These are phyloP conservation scores for Haplographium delicatum DNA, from an alignment of 495 filamentous ascomycete species.

Conservation along the genomic window DNA sequence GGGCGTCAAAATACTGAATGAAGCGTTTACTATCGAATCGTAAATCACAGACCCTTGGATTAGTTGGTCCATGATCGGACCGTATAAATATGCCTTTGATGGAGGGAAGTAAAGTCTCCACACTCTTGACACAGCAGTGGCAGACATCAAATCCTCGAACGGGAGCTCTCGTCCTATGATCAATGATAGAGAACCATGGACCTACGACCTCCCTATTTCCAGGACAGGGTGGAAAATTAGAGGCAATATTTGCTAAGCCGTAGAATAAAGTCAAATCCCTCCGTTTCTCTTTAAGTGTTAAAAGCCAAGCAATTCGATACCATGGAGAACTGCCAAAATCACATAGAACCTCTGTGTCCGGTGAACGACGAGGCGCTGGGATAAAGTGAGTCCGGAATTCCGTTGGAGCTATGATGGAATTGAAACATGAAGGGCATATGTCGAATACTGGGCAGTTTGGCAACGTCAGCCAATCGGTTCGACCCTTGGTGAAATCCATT, in stretches of 20 bases:
- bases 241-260: slow-evolving; percentile 39
- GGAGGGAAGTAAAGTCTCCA: slow-evolving; percentile 46
- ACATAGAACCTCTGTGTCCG: slow-evolving; percentile 42
- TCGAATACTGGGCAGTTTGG: slow-evolving; percentile 48
- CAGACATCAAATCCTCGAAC: slow-evolving; percentile 55
- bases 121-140: slow-evolving; percentile 44
- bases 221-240: slow-evolving; percentile 42
- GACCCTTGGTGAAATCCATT: slow-evolving; percentile 38
- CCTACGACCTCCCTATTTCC: slow-evolving; percentile 41
- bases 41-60: slow-evolving; percentile 44
- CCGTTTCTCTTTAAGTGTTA: slow-evolving; percentile 52
- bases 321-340: slow-evolving; percentile 56
- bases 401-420: slow-evolving; percentile 48
- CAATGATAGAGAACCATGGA: slow-evolving; percentile 55
- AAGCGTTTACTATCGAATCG: slow-evolving; percentile 48
- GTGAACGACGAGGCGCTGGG: slow-evolving; percentile 36
- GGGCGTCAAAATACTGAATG: slow-evolving; percentile 55
- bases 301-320: slow-evolving; percentile 62
- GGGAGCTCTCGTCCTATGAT: slow-evolving; percentile 44
- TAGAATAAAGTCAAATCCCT: slow-evolving; percentile 50
- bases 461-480: slow-evolving; percentile 64
- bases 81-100: slow-evolving; percentile 43
- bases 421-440: slow-evolving; percentile 59
- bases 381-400: slow-evolving; percentile 49
- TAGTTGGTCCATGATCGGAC: slow-evolving; percentile 25